Base-by-base conservation (phyloP, 2,329 filamentous ascomycete genomes). In the Pseudogymnoascus sp. region DNA sequence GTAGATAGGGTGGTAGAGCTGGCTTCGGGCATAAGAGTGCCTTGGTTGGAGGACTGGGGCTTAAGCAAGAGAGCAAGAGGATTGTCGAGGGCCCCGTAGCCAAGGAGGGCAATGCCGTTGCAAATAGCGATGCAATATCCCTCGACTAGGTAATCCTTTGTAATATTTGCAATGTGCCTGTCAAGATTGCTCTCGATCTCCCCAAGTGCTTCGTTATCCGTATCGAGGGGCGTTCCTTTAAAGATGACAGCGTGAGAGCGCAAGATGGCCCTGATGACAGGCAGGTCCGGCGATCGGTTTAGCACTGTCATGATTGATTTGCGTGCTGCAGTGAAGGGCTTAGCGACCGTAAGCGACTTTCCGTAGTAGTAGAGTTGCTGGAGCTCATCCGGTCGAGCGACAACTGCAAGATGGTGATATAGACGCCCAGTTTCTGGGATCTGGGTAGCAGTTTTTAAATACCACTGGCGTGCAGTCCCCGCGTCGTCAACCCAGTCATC, bases 361-460 rank as follows among this genome's bases (percentile, higher is more conserved):
- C 78, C 75, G 64, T 91, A 92, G 63, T 83, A 88, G 66, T 83
- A 89, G 0, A 91, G 73, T 69, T 92, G 88, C 61, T 86, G 83
- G 0, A 90, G 72, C 0, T 81, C 80, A 61, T 88, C 85, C 0
- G 87, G 86, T 0, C 87, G 75, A 0, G 89, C 86, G 0, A 92
- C 72, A 22, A 93, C 92, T 0, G 92, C 93, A 0, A 97, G 77
- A 68, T 97, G 92, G 66, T 97, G 92, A 63, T 96, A 94, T 0
- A 97, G 78, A 0, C 92, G 80, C 0, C 93, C 93, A 0, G 88
- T 86, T 0, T 81, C 82, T 0, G 92, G 90, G 0, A 85, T 84
- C 28, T 86, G 86, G 66, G 96, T 88, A 0, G 89, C 89, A 0
- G 90, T 90, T 66, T 88, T 88, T 2, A 83, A 86, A 66, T 95